phyloP scores from a whole-genome alignment of 1,139 yeast genomes.

The Pichia terricola region DNA sequence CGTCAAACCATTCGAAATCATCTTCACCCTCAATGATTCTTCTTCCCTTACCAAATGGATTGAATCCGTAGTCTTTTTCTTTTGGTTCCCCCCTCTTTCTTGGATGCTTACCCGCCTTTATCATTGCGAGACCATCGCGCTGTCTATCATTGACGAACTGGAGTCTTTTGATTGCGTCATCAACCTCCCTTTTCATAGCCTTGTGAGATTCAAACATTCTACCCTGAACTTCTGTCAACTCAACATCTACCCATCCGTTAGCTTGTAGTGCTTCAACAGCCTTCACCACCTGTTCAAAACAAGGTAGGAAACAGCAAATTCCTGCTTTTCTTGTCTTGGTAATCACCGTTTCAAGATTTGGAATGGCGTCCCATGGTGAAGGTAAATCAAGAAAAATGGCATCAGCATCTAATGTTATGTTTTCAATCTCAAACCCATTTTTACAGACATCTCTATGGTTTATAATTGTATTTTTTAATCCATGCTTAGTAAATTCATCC shows the following conservation, averaged over 20 bases:
- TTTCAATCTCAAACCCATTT: constrained; percentile 61
- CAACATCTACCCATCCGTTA: constrained; percentile 80
- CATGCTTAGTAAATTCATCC: constrained; percentile 67
- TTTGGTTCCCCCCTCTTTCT: constrained; percentile 9
- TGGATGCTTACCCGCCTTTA: constrained; percentile 15
- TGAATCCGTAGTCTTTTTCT: constrained; percentile 49
- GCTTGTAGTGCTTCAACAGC: constrained; percentile 67
- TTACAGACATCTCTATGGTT: constrained; percentile 92
- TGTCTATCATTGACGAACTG: constrained; percentile 74
- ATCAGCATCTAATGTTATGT: constrained; percentile 42
- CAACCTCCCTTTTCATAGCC: constrained; percentile 73
- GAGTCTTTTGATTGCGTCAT: constrained; percentile 73
- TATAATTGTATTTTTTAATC: constrained; percentile 35
- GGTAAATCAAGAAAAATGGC: constrained; percentile 87
- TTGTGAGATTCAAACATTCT: constrained; percentile 86
- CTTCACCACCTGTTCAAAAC: constrained; percentile 91
- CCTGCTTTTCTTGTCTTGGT: constrained; percentile 46
- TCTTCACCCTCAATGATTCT: constrained; percentile 83
- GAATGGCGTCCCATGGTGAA: constrained; percentile 94
- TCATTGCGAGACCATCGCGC: constrained; percentile 55
- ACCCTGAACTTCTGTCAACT: constrained; percentile 87
- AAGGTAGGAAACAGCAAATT: constrained; percentile 92
- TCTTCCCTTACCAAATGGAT: constrained; percentile 84
- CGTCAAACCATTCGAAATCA: constrained; percentile 69
- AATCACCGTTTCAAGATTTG: constrained; percentile 56